A percentile compares a stretch with the other conserved stretches of the same genome.
Conservation (phyloP, 2,329 filamentous ascomycete species). For the Neoascochyta sp. region DNA sequence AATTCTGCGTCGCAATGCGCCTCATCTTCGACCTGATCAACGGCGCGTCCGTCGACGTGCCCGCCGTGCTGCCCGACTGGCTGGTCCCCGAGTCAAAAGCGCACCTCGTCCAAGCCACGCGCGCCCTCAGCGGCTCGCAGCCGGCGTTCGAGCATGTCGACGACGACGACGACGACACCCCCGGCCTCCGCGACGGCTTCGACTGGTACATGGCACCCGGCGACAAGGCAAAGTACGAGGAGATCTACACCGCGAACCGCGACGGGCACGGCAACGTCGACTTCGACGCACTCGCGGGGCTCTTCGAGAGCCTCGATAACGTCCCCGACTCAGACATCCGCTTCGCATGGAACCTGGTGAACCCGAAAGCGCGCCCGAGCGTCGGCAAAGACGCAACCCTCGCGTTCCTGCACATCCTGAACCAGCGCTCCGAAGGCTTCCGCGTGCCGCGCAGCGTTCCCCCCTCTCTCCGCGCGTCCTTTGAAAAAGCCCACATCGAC, state of each 20-base stretch:
- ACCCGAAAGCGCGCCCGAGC: slow-evolving; percentile 74
- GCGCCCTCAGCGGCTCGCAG: slow-evolving; percentile 66
- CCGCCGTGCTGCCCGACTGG: slow-evolving; percentile 83
- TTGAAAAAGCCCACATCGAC: slow-evolving; percentile 94
- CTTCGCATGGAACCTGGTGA: slow-evolving; percentile 95
- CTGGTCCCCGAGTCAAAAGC: slow-evolving; percentile 79
- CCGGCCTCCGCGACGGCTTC: slow-evolving; percentile 89
- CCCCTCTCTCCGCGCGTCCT: slow-evolving; percentile 82
- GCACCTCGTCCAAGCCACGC: slow-evolving; percentile 41
- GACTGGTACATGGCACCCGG: slow-evolving; percentile 98
- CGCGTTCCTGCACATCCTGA: slow-evolving; percentile 94
- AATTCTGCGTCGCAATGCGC: slow-evolving; percentile 98
- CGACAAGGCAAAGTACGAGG: slow-evolving; percentile 92
- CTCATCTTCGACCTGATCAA: slow-evolving; percentile 97
- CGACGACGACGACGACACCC: slow-evolving; percentile 71
- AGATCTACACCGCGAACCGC: slow-evolving; percentile 91
- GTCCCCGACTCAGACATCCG: slow-evolving; percentile 75
- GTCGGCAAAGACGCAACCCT: slow-evolving; percentile 95
- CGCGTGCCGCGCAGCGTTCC: slow-evolving; percentile 90
- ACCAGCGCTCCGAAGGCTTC: slow-evolving; percentile 91
- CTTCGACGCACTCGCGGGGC: slow-evolving; percentile 74
- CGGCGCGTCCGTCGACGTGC: slow-evolving; percentile 81
- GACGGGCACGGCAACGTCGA: slow-evolving; percentile 72
- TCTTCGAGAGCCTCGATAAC: slow-evolving; percentile 69
- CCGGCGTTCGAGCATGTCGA: slow-evolving; percentile 81